Evolutionary conservation across 768 basidiomycete genomes (phyloP), one percentile per base, ranked within the genome.

Genomic region (Lentinus tigrinus): DNA sequence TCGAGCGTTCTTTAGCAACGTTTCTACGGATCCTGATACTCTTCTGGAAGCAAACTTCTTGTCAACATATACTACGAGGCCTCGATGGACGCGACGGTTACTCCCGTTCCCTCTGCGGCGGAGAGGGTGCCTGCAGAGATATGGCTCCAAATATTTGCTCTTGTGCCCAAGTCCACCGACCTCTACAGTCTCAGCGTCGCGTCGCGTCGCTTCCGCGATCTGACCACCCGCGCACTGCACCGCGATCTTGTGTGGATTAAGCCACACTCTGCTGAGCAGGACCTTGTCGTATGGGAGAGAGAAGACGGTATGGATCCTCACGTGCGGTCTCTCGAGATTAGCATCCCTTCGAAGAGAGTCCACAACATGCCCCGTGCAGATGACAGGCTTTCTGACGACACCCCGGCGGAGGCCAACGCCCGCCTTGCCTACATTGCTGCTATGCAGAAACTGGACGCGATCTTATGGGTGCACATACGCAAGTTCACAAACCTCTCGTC

Each of bases 71-170:
- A 4, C 28, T 31, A 4, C 28, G 28, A 31, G 28, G 11, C 6
- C 31, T 11, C 6, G 31, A 31, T 31, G 31, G 31, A 31, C 31
- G 1, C 31, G 31, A 1, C 31, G 31, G 11, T 11, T 11, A 31
- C 31, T 31, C n/a, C n/a, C n/a, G n/a, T n/a, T n/a, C n/a, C 36
- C 36, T 46, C 49, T 19, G 49, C 34, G 14, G 16, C 56, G 1
- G 61, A 66, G 21, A 54, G 63, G 31, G 51, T 77, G 28, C 76
- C 76, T 2, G 70, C 68, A 40, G 76, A 77, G 39, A 64, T 77
- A 1, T 77, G 76, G 76, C 63, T 76, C 63, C 59, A 61, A 52
- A 70, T 77, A 28, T 77, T 77, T 42, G 75, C 74, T 36, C 62
- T 67, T 7, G 61, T 77, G 31, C 70, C 69, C 42, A 47, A 57